Percentiles rank a stretch among this genome's conserved stretches.
These are phyloP conservation scores for Albizia julibrissin DNA, from an alignment of 306 rosid species.

Conservation along the genomic window DNA sequence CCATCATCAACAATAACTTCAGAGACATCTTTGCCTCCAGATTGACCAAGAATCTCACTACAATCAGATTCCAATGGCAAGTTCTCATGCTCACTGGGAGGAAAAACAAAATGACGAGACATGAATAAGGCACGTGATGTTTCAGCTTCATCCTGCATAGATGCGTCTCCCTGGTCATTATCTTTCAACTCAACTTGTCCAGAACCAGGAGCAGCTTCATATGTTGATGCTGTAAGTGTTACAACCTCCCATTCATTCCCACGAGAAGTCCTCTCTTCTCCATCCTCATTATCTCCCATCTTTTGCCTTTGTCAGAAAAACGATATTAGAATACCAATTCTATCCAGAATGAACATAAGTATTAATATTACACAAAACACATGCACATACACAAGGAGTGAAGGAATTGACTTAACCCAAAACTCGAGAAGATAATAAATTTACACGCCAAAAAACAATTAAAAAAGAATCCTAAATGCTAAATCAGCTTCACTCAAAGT, in stretches of 20 bases:
- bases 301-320: conserved; percentile 38
- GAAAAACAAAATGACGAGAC: conserved; percentile 92
- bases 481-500: not conserved
- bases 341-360: conserved; percentile 18
- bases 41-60: conserved; percentile 49
- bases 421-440: not conserved
- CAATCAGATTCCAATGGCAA: conserved; percentile 70
- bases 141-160: conserved; percentile 59
- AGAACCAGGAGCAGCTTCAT: conserved; percentile 88
- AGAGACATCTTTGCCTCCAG: conserved; percentile 47
- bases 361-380: not conserved
- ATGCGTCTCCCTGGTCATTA: conserved; percentile 41
- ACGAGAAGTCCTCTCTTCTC: conserved; percentile 64
- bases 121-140: conserved; percentile 78
- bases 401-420: not conserved
- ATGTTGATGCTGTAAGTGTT: conserved; percentile 87
- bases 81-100: conserved; percentile 81
- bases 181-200: conserved; percentile 53
- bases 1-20: conserved; percentile 51
- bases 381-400: not conserved
- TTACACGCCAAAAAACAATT: not conserved
- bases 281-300: conserved; percentile 80
- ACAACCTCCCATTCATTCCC: conserved; percentile 99
- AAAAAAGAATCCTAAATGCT: not conserved
- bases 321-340: conserved; percentile 31